Base-by-base conservation (phyloP, 2,329 filamentous ascomycete species). In the Penicillium sp. region DNA sequence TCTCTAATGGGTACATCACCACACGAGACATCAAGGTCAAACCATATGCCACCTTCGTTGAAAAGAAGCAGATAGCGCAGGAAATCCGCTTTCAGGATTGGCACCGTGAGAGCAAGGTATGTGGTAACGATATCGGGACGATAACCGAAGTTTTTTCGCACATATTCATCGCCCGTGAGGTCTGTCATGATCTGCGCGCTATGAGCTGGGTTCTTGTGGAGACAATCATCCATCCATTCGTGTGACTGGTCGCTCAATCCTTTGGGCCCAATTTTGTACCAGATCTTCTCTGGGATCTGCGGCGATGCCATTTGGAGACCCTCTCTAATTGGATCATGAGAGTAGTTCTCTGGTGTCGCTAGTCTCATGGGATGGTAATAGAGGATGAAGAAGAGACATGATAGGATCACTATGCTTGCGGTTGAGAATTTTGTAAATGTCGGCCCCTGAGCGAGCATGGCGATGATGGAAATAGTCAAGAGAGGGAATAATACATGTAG, bases 1-100 rank as follows among this genome's bases (percentile, higher is more conserved):
- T 50, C 46, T 33, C 31, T 26, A 17, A 55, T 55, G 8, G 52
- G 52, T 5, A 50, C 31, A 11, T 55, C 45, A 5, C 48, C 48
- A 50, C 45, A 55, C 31, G 52, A 50, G n/a, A 55, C 52, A 38
- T 55, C 51, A 5, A 55, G 30, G 33, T 55, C 52, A 10, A 25
- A 30, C 52, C 52, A 55, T n/a, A 55, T 49, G 1, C 52, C 52
- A 0, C 52, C 52, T 5, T 55, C 52, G 0, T 19, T 6, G 17
- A 37, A 50, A 8, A 55, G 38, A 43, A 55, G 31, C 26, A 55
- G 38, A 9, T 55, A 50, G 25, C 52, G 46, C 19, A 55, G 38
- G n/a, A 55, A 26, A 25, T 55, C 52, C 1, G 52, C 52, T 33
- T 55, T 55, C 17, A 55, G 26, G 5, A 55, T 55, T 4, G 52